Evolutionary conservation across 768 basidiomycete genomes (phyloP), one percentile per base, ranked within the genome.

Genomic region (Nevesoporus exiguus): DNA sequence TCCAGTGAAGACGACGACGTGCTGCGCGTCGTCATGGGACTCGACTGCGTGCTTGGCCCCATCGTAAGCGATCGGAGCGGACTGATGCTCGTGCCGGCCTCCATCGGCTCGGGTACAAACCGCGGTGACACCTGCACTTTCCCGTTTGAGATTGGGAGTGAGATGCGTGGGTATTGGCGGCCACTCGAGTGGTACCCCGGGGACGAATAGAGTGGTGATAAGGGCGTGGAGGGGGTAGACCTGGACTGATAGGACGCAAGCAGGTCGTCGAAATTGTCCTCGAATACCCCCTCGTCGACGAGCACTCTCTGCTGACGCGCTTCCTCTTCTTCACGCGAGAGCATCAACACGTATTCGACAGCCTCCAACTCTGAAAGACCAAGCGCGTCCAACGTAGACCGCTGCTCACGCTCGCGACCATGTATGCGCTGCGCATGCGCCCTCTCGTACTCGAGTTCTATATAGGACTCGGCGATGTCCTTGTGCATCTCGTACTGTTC

Each of bases 271-370:
- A 68, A 80, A 51, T 84, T 80, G 19, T 71, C 78, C 52, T 80
- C 79, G 55, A 84, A 85, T 3, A 83, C 76, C 3, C 80, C 84
- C 49, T 84, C 80, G 19, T 82, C 80, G 7, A 66, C n/a, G 5
- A 54, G 31, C 33, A n/a, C 22, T 37, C 36, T 24, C 52, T 55
- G 48, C 54, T 52, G 54, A 50, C 60, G 49, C 34, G 52, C 51
- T 51, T 49, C 68, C 37, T 80, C 83, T 65, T 92, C 88, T 43
- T 93, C 91, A 9, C 87, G 82, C 57, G 89, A 92, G 58, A 93
- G 77, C 89, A 93, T 93, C 43, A 93, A 66, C 0, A 84, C 77
- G 60, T 93, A 93, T 62, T 90, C 86, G 25, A 93, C 72, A 0
- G 86, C 88, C 61, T 90, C 90, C 2, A 70, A 69, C 61, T 93